Evolutionary conservation across 192 early-diverging fungal genomes (phyloP), one percentile per base, ranked within the genome.

Genomic region (Diversispora epigaea): DNA sequence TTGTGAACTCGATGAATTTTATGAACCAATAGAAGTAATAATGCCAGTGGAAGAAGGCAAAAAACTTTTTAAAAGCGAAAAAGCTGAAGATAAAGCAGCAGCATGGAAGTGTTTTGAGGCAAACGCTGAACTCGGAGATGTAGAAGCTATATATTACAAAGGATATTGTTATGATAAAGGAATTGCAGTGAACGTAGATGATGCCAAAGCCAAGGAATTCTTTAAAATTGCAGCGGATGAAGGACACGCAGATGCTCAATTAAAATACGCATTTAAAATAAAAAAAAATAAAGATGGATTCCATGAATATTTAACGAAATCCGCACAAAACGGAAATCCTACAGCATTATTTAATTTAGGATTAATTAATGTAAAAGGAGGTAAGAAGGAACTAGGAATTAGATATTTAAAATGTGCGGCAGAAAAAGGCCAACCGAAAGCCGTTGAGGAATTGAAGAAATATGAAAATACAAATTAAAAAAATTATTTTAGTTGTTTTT

Each of bases 1-100:
- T 21, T 17, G 14, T 21, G 7, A 41, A 46, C n/a, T 66, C 46
- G 19, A 66, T 21, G 9, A 19, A n/a, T n/a, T n/a, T n/a, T n/a
- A n/a, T 8, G 10, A 17, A 54, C 4, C 61, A 0, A 54, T 75
- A 2, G 46, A 46, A 22, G 19, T 11, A 14, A 39, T 75, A n/a
- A 49, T 75, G 14, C 45, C 73, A 19, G 21, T 75, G 47, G 32
- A 62, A 21, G 61, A 75, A 41, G 73, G 73, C 4, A 43, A 52
- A 15, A 75, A 52, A 55, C 58, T 57, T 14, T 47, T 65, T 75
- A 64, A 43, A 65, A 25, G 8, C 15, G 15, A 25, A 12, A 10
- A 67, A 8, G 11, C 43, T 43, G 17, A 64, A 52, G 17, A 17
- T 52, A 58, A 4, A 21, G n/a, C 4, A 67, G 19, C 45, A 47